phyloP scores from a whole-genome alignment of 345 rosid genomes.

The Eucalyptus curtisii region DNA sequence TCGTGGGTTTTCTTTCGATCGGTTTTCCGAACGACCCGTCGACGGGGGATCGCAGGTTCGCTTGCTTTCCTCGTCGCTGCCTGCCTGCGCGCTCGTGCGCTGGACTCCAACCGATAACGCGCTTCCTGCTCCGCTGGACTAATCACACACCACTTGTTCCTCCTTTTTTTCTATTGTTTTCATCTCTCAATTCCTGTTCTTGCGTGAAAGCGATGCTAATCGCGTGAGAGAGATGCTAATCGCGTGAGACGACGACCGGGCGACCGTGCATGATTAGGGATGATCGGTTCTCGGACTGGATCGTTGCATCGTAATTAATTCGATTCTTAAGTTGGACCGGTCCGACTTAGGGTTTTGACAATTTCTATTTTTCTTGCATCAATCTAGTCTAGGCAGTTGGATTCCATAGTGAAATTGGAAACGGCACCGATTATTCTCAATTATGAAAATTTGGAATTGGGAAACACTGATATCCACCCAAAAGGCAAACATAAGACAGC shows the following conservation, averaged over 20 bases:
- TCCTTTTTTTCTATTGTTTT: neutral
- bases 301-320: accelerated
- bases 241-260: neutral
- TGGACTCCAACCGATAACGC: neutral
- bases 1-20: neutral
- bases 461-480: no score
- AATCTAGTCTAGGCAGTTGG: no score
- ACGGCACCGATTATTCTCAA: accelerated
- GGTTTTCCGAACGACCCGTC: no score
- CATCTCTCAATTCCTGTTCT: neutral
- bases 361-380: no score
- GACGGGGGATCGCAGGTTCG: neutral
- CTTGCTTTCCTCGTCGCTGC: neutral
- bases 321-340: neutral
- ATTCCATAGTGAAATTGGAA: accelerated
- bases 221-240: neutral
- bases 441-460: neutral
- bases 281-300: accelerated
- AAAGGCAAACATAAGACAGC: accelerated
- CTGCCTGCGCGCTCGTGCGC: neutral
- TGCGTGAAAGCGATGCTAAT: neutral
- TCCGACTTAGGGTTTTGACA: accelerated
- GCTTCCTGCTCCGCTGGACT: neutral
- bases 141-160: neutral
- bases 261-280: neutral